These are phyloP conservation scores for Aspergillus pseudoglaucus DNA, from an alignment of 2,329 filamentous ascomycete genomes.

Conservation along the genomic window DNA sequence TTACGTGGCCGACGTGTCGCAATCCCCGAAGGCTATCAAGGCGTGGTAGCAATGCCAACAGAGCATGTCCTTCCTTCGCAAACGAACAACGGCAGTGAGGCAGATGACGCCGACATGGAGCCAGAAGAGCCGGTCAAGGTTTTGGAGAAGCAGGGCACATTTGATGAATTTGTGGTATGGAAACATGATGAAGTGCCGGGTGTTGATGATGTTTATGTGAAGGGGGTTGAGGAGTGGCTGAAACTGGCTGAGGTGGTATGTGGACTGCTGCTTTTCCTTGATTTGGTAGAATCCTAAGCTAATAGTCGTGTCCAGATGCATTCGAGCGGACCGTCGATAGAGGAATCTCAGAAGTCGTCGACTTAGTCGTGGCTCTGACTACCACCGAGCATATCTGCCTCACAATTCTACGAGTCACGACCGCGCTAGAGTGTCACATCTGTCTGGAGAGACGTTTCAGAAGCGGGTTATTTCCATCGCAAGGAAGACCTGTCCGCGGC, in stretches of 20 bases:
- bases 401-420: no score
- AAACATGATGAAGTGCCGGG: slow-evolving; percentile 65
- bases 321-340: slow-evolving; percentile 4
- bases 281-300: no score
- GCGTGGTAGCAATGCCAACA: slow-evolving; percentile 52
- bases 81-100: slow-evolving; percentile 35
- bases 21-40: slow-evolving; percentile 65
- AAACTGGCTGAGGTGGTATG: slow-evolving; percentile 63
- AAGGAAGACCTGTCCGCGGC: no score
- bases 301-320: slow-evolving; percentile 21
- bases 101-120: slow-evolving; percentile 42
- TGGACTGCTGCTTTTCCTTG: no score
- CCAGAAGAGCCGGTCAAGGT: slow-evolving; percentile 47
- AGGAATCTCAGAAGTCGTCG: background rate
- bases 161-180: slow-evolving; percentile 77
- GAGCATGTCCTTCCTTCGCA: slow-evolving; percentile 25
- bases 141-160: slow-evolving; percentile 59
- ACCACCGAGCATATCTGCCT: background rate
- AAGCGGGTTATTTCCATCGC: no score
- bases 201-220: slow-evolving; percentile 62
- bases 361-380: background rate
- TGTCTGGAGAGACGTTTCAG: no score
- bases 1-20: slow-evolving; percentile 61
- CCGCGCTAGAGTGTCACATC: no score
- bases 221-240: slow-evolving; percentile 75